These are phyloP conservation scores for Didymella sp. DNA, from an alignment of 2,329 filamentous ascomycete genomes.

Conservation along the genomic window DNA sequence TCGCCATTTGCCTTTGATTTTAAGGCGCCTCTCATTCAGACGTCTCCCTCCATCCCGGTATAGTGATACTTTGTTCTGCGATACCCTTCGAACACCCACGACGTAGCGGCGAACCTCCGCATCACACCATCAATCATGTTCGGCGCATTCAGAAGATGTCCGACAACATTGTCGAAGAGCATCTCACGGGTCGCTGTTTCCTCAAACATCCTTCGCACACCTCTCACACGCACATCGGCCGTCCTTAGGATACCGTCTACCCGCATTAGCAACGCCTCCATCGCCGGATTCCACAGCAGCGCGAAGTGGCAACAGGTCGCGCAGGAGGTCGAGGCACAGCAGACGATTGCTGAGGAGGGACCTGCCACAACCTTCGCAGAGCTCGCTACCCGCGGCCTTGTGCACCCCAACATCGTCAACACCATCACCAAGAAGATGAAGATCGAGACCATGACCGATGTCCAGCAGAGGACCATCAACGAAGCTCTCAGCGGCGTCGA, in stretches of 20 bases:
- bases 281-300: conserved; percentile 51
- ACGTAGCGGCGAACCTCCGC: conserved; percentile 15
- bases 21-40: conserved; percentile 13
- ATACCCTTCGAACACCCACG: conserved; percentile 2
- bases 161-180: conserved; percentile 47
- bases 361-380: conserved; percentile 55
- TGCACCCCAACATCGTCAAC: conserved; percentile 70
- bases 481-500: conserved; percentile 81
- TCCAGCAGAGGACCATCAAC: conserved; percentile 84
- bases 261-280: conserved; percentile 29
- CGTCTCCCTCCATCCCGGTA: conserved; percentile 1
- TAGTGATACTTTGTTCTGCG: conserved; percentile 5
- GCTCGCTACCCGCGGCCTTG: conserved; percentile 54
- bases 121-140: conserved; percentile 51
- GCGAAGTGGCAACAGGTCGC: conserved; percentile 48
- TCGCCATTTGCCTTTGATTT: conserved; percentile 16
- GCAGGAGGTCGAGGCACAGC: conserved; percentile 31
- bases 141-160: conserved; percentile 51
- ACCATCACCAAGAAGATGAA: conserved; percentile 75
- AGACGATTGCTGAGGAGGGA: conserved; percentile 27
- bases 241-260: conserved; percentile 29
- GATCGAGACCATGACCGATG: conserved; percentile 88
- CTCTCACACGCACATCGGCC: conserved; percentile 30
- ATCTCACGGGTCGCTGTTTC: conserved; percentile 36
- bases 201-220: conserved; percentile 34